Base-by-base conservation (phyloP, 305 asterid genomes). In the Solanum hybrid region DNA sequence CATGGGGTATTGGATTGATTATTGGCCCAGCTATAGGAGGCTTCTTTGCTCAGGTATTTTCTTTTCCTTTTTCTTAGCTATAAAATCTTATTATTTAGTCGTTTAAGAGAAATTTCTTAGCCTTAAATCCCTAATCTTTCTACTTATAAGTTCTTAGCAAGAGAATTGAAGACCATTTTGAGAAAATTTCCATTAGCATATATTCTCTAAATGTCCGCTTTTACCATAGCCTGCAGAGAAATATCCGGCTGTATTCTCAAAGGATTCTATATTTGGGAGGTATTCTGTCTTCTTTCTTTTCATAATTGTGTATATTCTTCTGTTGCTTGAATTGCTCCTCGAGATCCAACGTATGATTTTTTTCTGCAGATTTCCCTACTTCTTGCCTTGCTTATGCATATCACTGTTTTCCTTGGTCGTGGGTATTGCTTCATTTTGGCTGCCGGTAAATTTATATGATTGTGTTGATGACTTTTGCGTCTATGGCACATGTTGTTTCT, bases 1-100 rank as follows among this genome's bases (percentile, higher is more conserved):
- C 99, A 61, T 96, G 98, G 98, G 99, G 98, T 40, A 88, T 94
- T 64, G 97, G 98, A 86, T 92, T 97, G 91, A 92, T 97, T 86
- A 93, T 97, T 82, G 98, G 99, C 75, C 98, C 99, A 73, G 98
- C 98, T 84, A 84, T 97, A 84, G 98, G 98, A 71, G 99, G 99
- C 35, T 96, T 75, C 91, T 95, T 97, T 81, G 96, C 98, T 86
- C 98, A 94, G 99, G 98, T 95, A 87, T 89, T 34, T 64, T 67
- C 57, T 31, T 77, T 86, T 83, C 2, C 74, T 67, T 67, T 67
- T 67, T 24, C 31, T 24, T 26, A 69, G 76, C 8, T 69, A 69
- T 69, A 69, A 69, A 69, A 69, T 69, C 76, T 69, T 14, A 69
- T 69, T 69, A 69, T 24, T 42, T 28, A 18, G 29, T 83, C 3